phyloP scores from a whole-genome alignment of 2,329 filamentous ascomycete genomes.

The Fusarium sp. region DNA sequence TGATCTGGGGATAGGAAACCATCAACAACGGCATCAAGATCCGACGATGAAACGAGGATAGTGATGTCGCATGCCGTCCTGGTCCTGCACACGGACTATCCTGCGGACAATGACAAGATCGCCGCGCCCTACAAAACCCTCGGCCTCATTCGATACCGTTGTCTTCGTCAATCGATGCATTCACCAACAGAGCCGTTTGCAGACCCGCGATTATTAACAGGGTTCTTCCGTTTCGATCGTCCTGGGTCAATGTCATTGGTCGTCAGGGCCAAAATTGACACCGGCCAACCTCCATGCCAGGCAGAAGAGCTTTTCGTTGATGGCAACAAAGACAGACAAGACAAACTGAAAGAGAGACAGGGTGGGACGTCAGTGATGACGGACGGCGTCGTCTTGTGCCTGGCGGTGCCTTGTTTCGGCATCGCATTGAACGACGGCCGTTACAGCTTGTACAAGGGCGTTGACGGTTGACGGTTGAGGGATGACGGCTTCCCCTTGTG shows the following conservation, averaged over 20 bases:
- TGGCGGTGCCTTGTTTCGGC: constrained; percentile 37
- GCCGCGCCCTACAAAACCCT: constrained; percentile 27
- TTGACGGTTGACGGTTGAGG: no score
- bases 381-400: constrained; percentile 30
- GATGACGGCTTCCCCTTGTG: constrained; percentile 26
- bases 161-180: constrained; percentile 38
- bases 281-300: constrained; percentile 39
- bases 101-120: constrained; percentile 44
- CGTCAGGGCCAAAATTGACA: constrained; percentile 34
- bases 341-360: constrained; percentile 1
- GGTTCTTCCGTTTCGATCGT: constrained; percentile 35
- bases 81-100: constrained; percentile 45
- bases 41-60: constrained; percentile 46
- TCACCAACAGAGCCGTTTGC: constrained; percentile 41
- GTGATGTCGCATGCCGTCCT: constrained; percentile 45
- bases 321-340: constrained; percentile 19
- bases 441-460: constrained; percentile 37
- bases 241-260: constrained; percentile 10
- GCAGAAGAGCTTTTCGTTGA: constrained; percentile 26
- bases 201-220: constrained; percentile 32
- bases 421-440: constrained; percentile 24
- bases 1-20: constrained; percentile 42
- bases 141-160: constrained; percentile 27
- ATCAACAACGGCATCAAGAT: constrained; percentile 43
- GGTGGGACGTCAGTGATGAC: constrained; percentile 42